Conservation (phyloP, 805 yeast species). For the Pichia phayaonensis region DNA sequence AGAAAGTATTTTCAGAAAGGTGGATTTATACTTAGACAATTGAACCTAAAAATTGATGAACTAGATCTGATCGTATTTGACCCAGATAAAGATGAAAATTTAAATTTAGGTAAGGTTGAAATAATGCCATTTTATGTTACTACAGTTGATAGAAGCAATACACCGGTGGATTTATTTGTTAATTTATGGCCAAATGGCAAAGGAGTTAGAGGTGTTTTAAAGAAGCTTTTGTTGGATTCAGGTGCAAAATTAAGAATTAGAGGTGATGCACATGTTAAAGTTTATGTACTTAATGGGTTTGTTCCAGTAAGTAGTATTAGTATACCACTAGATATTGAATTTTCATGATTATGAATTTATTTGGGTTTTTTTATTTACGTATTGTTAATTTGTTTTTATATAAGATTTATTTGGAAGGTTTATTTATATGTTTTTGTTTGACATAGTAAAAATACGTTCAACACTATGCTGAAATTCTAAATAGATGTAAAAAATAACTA, state of each 20-base stretch:
- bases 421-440: neutral
- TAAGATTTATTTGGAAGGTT: neutral
- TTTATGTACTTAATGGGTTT: constrained; percentile 28
- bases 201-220: constrained; percentile 29
- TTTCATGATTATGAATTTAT: constrained; percentile 11
- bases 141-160: constrained; percentile 22
- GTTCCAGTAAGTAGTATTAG: constrained; percentile 27
- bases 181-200: constrained; percentile 28
- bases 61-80: constrained; percentile 25
- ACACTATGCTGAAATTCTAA: neutral
- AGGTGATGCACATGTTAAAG: constrained; percentile 29
- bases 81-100: constrained; percentile 15
- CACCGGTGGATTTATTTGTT: constrained; percentile 23
- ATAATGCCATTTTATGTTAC: constrained; percentile 29
- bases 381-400: neutral
- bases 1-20: constrained; percentile 26
- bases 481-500: constrained; percentile 25
- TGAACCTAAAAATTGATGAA: constrained; percentile 25
- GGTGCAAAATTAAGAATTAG: constrained; percentile 25
- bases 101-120: constrained; percentile 27
- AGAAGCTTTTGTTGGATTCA: constrained; percentile 25
- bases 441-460: neutral
- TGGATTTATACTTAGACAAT: constrained; percentile 24
- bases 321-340: constrained; percentile 26
- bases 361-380: neutral